These are phyloP conservation scores for Colletotrichum siamense DNA, from an alignment of 2,329 filamentous ascomycete genomes.

Conservation along the genomic window DNA sequence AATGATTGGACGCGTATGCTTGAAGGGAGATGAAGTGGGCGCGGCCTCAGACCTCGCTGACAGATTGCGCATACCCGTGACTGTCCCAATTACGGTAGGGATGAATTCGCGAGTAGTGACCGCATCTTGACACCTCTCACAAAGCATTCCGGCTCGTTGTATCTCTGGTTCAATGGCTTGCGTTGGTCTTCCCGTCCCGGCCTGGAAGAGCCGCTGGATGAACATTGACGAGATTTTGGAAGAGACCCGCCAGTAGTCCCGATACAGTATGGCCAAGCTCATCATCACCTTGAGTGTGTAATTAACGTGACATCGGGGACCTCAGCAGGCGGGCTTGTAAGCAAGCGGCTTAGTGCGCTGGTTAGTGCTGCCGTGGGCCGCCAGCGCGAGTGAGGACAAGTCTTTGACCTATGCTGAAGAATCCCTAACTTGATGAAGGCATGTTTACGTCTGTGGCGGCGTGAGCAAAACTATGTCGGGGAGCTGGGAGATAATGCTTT, in stretches of 20 bases:
- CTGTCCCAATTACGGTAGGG: background rate
- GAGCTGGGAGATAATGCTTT: background rate
- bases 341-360: background rate
- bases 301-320: background rate
- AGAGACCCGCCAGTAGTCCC: background rate
- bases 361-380: background rate
- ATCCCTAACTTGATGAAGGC: background rate
- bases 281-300: background rate
- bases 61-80: constrained; percentile 3
- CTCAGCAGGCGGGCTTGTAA: background rate
- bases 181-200: background rate
- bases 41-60: constrained; percentile 14
- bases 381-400: background rate
- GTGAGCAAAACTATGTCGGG: background rate
- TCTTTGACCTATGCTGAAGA: constrained; percentile 7
- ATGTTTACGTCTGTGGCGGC: background rate
- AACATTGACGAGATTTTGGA: background rate
- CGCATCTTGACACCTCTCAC: background rate
- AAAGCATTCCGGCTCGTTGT: background rate
- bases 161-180: background rate
- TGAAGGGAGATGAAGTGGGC: constrained; percentile 1
- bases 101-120: background rate
- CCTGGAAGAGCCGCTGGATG: background rate
- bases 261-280: background rate
- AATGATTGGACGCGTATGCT: constrained; percentile 1